Conservation (phyloP, 2,329 filamentous ascomycete genomes). For the Alternaria triticimaculans region DNA sequence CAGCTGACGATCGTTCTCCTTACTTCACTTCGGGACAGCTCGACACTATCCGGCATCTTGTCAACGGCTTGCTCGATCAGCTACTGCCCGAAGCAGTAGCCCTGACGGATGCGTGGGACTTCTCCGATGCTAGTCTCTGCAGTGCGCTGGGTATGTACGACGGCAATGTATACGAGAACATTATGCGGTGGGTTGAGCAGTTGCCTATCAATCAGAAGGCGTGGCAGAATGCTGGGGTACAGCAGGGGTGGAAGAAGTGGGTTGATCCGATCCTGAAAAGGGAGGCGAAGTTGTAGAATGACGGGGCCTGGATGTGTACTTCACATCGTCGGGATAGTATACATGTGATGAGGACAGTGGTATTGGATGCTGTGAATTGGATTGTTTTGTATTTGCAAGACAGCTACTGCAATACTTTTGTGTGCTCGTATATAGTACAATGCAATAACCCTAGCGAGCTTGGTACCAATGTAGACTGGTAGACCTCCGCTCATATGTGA, state of each 20-base stretch:
- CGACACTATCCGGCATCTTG: constrained; percentile 44
- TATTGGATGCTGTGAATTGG: background rate
- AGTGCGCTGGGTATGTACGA: constrained; percentile 58
- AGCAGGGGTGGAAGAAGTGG: constrained; percentile 4
- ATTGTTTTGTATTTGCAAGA: background rate
- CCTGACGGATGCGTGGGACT: constrained; percentile 58
- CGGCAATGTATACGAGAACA: constrained; percentile 59
- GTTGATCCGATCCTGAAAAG: constrained; percentile 7
- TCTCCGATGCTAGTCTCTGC: constrained; percentile 59
- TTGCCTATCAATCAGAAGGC: constrained; percentile 29
- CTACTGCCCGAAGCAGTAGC: constrained; percentile 57
- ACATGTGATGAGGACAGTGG: background rate
- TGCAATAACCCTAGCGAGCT: background rate
- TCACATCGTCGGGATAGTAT: background rate
- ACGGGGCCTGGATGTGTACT: background rate
- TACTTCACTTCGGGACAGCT: constrained; percentile 33
- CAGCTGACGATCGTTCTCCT: background rate
- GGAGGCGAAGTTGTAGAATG: constrained; percentile 1
- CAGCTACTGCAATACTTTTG: background rate
- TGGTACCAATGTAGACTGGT: background rate
- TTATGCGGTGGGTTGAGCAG: constrained; percentile 43
- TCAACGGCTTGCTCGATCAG: constrained; percentile 47
- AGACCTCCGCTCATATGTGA: background rate
- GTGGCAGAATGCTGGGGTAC: background rate
- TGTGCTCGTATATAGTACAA: background rate